Evolutionary conservation across 768 basidiomycete genomes (phyloP).

Genomic region (Fomitopsis pulvina): DNA sequence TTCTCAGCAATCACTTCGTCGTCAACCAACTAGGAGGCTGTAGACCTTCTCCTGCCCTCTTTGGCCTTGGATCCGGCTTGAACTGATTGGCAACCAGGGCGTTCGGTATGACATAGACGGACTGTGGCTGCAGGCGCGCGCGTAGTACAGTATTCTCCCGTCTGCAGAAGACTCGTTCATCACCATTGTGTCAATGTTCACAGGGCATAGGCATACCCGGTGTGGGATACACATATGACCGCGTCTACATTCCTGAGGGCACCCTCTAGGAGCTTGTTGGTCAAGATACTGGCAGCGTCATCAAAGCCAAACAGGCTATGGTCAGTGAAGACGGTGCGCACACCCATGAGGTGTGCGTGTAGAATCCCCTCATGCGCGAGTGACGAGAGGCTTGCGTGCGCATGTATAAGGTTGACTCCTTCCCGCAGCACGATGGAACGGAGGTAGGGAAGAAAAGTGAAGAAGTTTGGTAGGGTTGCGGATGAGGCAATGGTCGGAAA

Average conservation of each 20-base stretch:
- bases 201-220: constrained; percentile 53
- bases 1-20: not conserved
- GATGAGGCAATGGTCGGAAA: constrained; percentile 84
- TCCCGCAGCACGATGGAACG: constrained; percentile 86
- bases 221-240: constrained; percentile 94
- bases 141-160: constrained; percentile 97
- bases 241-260: constrained; percentile 88
- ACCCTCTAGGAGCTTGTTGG: constrained; percentile 89
- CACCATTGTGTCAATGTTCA: not conserved
- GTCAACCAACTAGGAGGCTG: not conserved
- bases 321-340: constrained; percentile 93
- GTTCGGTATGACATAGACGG: constrained; percentile 91
- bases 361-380: constrained; percentile 91
- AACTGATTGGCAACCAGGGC: constrained; percentile 86
- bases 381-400: constrained; percentile 85
- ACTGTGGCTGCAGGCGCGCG: constrained; percentile 58
- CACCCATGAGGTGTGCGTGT: constrained; percentile 79
- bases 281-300: constrained; percentile 93
- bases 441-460: constrained; percentile 88
- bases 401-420: constrained; percentile 81
- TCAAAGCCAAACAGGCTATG: constrained; percentile 96
- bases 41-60: not conserved
- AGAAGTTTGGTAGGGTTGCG: constrained; percentile 91
- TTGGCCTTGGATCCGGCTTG: constrained; percentile 40
- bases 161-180: constrained; percentile 34